These are phyloP conservation scores for Saccharomycopsis sp. DNA, from an alignment of 805 yeast genomes.

Conservation along the genomic window DNA sequence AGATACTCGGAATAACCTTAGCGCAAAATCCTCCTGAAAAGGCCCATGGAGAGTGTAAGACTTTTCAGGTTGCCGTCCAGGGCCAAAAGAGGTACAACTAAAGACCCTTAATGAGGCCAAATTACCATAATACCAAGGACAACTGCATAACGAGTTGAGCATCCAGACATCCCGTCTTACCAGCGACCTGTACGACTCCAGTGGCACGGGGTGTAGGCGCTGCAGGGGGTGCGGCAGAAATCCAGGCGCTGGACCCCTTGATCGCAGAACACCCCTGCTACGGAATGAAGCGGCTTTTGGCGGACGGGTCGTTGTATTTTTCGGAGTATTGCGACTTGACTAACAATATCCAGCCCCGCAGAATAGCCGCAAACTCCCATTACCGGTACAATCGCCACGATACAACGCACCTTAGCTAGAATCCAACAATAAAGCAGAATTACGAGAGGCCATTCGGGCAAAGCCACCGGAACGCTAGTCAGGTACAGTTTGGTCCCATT, in stretches of 20 bases:
- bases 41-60: no score
- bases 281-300: conserved; percentile 67
- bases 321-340: conserved; percentile 91
- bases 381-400: no score
- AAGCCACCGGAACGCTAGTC: no score
- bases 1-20: no score
- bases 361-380: conserved; percentile 42
- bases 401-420: no score
- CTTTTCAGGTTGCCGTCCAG: no score
- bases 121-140: no score
- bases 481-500: no score
- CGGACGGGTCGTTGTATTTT: conserved; percentile 87
- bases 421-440: no score
- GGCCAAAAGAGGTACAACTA: no score
- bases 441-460: no score
- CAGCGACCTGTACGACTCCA: neutral
- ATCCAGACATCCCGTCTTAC: neutral
- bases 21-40: no score
- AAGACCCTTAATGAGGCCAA: conserved; percentile 52
- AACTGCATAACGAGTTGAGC: conserved; percentile 49
- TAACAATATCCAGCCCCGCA: conserved; percentile 73
- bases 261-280: conserved; percentile 71
- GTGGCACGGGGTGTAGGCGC: neutral
- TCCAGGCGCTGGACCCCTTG: conserved; percentile 13
- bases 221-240: neutral